These are phyloP conservation scores for Cercophora scortea DNA, from an alignment of 495 filamentous ascomycete genomes.

Conservation along the genomic window DNA sequence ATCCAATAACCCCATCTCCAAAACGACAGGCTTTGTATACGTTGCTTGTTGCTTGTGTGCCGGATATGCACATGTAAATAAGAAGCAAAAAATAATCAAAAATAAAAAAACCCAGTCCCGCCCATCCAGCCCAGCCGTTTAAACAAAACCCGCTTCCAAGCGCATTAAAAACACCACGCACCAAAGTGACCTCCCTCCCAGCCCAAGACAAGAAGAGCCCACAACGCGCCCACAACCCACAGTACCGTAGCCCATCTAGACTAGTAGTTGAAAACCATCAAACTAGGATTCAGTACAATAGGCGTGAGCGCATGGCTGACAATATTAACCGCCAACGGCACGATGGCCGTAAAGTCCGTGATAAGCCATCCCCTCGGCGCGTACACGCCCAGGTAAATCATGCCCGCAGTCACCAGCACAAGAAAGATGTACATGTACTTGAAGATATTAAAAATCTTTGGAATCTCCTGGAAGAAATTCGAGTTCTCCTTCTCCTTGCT, in stretches of 20 bases:
- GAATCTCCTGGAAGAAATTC: conserved; percentile 69
- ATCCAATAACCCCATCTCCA: no score
- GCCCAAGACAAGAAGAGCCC: no score
- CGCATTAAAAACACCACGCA: no score
- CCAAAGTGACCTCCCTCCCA: no score
- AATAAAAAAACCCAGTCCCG: no score
- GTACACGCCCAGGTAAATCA: conserved; percentile 57
- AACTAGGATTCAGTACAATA: conserved; percentile 60
- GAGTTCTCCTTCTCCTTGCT: conserved; percentile 58
- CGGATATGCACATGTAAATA: no score
- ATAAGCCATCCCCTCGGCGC: conserved; percentile 57
- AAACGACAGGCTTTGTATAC: no score
- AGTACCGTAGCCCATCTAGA: background rate
- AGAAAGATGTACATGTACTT: conserved; percentile 61
- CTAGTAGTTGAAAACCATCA: conserved; percentile 71
- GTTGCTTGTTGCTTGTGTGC: no score
- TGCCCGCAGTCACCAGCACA: conserved; percentile 47
- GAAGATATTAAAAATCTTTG: conserved; percentile 61
- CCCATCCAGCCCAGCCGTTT: no score
- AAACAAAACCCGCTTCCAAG: no score
- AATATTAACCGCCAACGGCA: conserved; percentile 60
- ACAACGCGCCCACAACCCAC: no score
- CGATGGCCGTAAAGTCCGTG: conserved; percentile 61
- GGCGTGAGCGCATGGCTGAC: conserved; percentile 58
- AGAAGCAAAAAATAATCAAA: no score